Evolutionary conservation across 495 filamentous ascomycete species (phyloP), one percentile per base, ranked within the genome.

Genomic region (Cudoniella acicularis): DNA sequence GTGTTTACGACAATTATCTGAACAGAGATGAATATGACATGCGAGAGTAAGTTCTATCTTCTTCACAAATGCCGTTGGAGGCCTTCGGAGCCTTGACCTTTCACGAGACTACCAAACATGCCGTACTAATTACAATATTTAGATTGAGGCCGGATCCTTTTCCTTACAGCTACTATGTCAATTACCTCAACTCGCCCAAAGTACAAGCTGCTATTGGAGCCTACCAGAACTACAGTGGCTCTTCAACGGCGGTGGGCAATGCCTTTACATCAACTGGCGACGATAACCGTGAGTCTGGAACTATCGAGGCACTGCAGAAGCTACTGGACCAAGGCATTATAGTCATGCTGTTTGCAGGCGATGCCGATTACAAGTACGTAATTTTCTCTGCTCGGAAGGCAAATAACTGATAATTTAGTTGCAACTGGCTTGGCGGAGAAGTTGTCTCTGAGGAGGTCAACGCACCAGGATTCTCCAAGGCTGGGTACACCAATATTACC

Each of bases 21-120:
- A 73, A 73, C 0, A 72, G 83, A 17, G 81, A 83, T 63, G 83
- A 86, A 66, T 85, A 85, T 62, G 84, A 87, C 60, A 69, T 85
- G 64, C 78, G 83, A 10, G 78, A 84, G 53, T 41, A 41, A 9
- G 36, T 41, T 16, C 36, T 41, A 9, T 22, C 20, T 22, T 17
- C 18, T 22, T 22, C 46, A 22, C n/a, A n/a, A n/a, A n/a, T n/a
- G n/a, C n/a, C n/a, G n/a, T n/a, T n/a, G n/a, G n/a, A n/a, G n/a
- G n/a, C n/a, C n/a, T n/a, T n/a, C n/a, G n/a, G n/a, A n/a, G n/a
- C n/a, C n/a, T n/a, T n/a, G n/a, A n/a, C n/a, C n/a, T n/a, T n/a
- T n/a, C n/a, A n/a, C n/a, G n/a, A n/a, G n/a, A n/a, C n/a, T n/a
- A n/a, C n/a, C n/a, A n/a, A n/a, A n/a, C n/a, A n/a, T n/a, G n/a